Conservation (phyloP, 306 rosid species). For the Corylus avellana region DNA sequence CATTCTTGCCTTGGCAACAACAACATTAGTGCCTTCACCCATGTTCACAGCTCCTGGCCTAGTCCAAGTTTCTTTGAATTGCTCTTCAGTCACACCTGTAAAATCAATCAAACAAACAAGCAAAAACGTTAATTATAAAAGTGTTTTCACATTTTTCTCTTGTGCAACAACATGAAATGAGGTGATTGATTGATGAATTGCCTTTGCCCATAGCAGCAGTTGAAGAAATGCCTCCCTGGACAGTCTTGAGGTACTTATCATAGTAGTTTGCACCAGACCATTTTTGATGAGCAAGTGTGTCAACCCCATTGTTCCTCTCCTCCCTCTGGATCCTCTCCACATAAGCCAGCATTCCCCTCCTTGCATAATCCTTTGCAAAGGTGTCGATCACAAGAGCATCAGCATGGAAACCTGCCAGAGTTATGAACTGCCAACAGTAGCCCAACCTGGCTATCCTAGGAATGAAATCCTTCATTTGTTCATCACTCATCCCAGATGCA, state of each 20-base stretch:
- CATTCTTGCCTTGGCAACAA: conserved; percentile 89
- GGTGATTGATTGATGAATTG: conserved; percentile 16
- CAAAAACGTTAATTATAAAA: neutral
- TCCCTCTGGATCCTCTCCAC: conserved; percentile 95
- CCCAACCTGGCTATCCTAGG: conserved; percentile 83
- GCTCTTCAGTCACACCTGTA: conserved; percentile 95
- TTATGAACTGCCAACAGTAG: conserved; percentile 90
- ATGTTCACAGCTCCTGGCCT: conserved; percentile 66
- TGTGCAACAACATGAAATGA: neutral
- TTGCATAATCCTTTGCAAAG: conserved; percentile 79
- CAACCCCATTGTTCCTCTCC: conserved; percentile 88
- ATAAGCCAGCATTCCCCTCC: conserved; percentile 89
- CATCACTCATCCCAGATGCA: conserved; percentile 88
- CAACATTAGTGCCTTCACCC: conserved; percentile 44
- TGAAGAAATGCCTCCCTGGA: conserved; percentile 92
- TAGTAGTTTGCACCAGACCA: conserved; percentile 98
- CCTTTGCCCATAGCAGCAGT: conserved; percentile 99
- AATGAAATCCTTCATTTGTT: conserved; percentile 77
- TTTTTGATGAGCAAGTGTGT: conserved; percentile 96
- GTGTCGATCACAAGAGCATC: conserved; percentile 76
- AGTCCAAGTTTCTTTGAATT: conserved; percentile 88
- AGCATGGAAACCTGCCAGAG: conserved; percentile 87
- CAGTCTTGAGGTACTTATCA: conserved; percentile 91
- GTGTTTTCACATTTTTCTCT: conserved; percentile 1
- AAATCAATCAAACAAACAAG: neutral